Percentiles rank a stretch among this genome's conserved stretches.
Conservation (phyloP, 306 rosid species). For the Pyrus betulifolia region DNA sequence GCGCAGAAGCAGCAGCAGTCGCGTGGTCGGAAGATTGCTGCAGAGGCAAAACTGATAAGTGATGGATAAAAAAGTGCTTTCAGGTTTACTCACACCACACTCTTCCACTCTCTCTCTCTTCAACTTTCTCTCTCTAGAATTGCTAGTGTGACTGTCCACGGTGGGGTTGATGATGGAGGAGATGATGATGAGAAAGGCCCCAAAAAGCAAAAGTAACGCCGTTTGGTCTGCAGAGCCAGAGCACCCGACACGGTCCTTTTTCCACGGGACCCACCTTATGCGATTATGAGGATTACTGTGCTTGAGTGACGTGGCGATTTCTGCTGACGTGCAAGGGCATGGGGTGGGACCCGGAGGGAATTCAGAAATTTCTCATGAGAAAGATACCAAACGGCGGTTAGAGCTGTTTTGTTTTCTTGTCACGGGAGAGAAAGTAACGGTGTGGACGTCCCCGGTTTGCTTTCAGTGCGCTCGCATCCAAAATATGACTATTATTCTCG, state of each 20-base stretch:
- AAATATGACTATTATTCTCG: neutral
- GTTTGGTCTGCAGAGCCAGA: slow-evolving; percentile 38
- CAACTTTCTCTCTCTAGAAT: neutral
- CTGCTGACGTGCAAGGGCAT: neutral
- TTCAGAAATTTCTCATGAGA: neutral
- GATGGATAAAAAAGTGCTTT: neutral
- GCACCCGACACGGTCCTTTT: slow-evolving; percentile 51
- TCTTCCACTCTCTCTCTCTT: slow-evolving; percentile 4
- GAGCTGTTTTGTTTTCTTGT: neutral
- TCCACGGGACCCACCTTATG: slow-evolving; percentile 29
- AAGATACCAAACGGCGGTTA: slow-evolving; percentile 42
- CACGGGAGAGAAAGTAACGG: neutral
- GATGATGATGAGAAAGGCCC: slow-evolving; percentile 23
- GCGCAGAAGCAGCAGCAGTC: neutral
- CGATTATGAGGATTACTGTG: neutral
- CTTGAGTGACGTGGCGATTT: neutral
- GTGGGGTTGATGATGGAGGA: neutral
- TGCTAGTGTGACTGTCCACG: neutral
- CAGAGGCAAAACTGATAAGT: neutral
- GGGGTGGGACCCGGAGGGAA: neutral
- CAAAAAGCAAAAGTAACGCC: slow-evolving; percentile 55
- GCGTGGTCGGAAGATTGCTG: neutral
- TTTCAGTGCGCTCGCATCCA: slow-evolving; percentile 5
- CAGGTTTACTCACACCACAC: slow-evolving; percentile 6
- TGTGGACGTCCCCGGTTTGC: slow-evolving; percentile 11